Base-by-base conservation (phyloP, 2,329 filamentous ascomycete species). In the Rhexocercosporidium sp. region DNA sequence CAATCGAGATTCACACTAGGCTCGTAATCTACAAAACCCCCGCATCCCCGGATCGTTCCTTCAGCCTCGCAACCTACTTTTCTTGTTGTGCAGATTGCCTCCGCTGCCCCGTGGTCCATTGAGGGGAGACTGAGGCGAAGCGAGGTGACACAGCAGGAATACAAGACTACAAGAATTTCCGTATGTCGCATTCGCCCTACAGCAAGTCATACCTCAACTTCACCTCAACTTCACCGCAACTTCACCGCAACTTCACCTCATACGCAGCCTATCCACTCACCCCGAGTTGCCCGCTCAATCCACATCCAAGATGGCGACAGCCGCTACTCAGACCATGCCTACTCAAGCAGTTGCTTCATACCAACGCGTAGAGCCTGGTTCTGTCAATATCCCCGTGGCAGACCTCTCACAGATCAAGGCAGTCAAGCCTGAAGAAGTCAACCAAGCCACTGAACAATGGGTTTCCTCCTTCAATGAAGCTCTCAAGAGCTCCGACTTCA, bases 321-420 rank as follows among this genome's bases (percentile, higher is more conserved):
- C 61, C 61, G 65, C 54, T 5, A 64, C 64, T 4, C 67, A 69
- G 39, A 63, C n/a, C 44, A 67, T 66, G 37, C 56, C 66, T 27
- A 27, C 41, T 7, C 56, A 66, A n/a, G 59, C 31, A 12, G 57
- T 69, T n/a, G 71, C 71, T 16, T 83, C 82, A 1, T 78, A 78
- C 67, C 76, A 83, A 53, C 79, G 82, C 22, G 76, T 81, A 49
- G 80, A 81, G 72, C 82, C 84, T 0, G 88, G 87, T 61, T 89
- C 86, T 0, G 75, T 84, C 75, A 88, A 89, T 73, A 80, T 87
- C 47, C 74, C 78, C 2, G 73, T 84, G 2, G 82, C 81, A n/a
- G 74, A 79, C 27, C 82, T 84, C 59, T 83, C 79, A 53, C 69
- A 9, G 70, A 79, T 20, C 63, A 73, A 74, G 25, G 71, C 78